Percentiles rank a stretch among this genome's conserved stretches.
Evolutionary conservation across 1,284 basidiomycete genomes (phyloP).

Genomic region (Rhizoctonia solani): DNA sequence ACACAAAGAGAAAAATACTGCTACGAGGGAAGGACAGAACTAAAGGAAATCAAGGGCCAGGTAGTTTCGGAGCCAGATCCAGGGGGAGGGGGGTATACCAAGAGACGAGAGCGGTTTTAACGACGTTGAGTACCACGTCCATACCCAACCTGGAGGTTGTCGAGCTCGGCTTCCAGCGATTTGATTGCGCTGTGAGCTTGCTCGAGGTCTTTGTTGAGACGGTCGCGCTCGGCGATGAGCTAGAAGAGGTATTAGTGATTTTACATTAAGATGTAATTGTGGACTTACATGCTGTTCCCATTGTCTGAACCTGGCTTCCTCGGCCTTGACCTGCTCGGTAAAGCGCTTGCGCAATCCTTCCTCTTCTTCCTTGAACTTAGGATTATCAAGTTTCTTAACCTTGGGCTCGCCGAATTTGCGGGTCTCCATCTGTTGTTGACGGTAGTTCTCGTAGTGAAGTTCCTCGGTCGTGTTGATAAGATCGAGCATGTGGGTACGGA

Average conservation of each 20-base stretch:
- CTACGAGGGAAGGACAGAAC: slow-evolving; percentile 7
- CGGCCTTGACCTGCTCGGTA: slow-evolving; percentile 99
- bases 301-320: slow-evolving; percentile 96
- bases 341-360: slow-evolving; percentile 95
- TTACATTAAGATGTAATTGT: neutral
- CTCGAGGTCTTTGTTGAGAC: slow-evolving; percentile 96
- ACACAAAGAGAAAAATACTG: slow-evolving; percentile 9
- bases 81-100: slow-evolving; percentile 6
- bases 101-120: slow-evolving; percentile 1
- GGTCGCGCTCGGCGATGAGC: slow-evolving; percentile 95
- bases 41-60: slow-evolving; percentile 4
- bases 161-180: slow-evolving; percentile 84
- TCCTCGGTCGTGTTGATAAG: slow-evolving; percentile 96
- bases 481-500: slow-evolving; percentile 99
- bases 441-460: slow-evolving; percentile 96
- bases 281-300: slow-evolving; percentile 95
- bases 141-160: slow-evolving; percentile 86
- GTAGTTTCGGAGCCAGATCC: slow-evolving; percentile 3
- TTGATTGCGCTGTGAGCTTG: slow-evolving; percentile 91
- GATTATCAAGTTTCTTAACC: slow-evolving; percentile 98
- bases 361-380: slow-evolving; percentile 99
- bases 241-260: slow-evolving; percentile 45
- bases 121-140: slow-evolving; percentile 69
- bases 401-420: slow-evolving; percentile 99
- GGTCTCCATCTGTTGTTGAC: slow-evolving; percentile 99